Evolutionary conservation across 2,329 filamentous ascomycete species (phyloP).

Genomic region (Exophiala viscosa): DNA sequence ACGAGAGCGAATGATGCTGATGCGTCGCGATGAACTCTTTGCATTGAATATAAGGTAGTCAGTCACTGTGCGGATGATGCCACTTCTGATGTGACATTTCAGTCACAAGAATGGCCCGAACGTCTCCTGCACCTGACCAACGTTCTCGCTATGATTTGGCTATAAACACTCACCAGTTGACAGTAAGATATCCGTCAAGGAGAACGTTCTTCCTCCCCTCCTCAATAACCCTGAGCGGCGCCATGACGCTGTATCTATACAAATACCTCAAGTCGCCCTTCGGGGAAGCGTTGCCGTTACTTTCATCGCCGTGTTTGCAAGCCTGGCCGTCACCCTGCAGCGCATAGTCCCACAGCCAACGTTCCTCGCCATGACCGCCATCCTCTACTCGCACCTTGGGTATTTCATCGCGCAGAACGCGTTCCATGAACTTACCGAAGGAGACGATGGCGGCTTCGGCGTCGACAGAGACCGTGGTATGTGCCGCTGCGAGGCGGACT

Average conservation of each 20-base stretch:
- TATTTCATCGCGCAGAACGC: conserved; percentile 16
- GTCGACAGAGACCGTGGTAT: conserved; percentile 21
- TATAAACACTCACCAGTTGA: no score
- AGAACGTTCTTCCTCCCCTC: conserved; percentile 12
- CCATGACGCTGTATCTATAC: conserved; percentile 10
- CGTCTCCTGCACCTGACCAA: no score
- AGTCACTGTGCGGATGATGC: no score
- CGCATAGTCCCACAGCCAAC: conserved; percentile 22
- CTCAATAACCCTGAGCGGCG: conserved; percentile 13
- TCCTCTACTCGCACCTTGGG: conserved; percentile 7
- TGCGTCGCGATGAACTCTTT: neutral
- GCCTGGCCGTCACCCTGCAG: neutral
- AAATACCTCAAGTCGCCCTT: neutral
- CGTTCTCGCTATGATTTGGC: no score
- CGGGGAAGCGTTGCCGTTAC: no score
- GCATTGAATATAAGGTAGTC: no score
- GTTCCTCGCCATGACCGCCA: conserved; percentile 14
- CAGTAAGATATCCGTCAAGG: neutral
- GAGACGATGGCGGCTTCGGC: conserved; percentile 19
- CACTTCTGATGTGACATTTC: no score
- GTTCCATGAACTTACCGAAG: conserved; percentile 18
- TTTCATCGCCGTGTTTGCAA: neutral
- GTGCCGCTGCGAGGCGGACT: conserved; percentile 21
- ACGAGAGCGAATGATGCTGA: conserved; percentile 25
- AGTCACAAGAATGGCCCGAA: no score